Percentiles rank a stretch among this genome's conserved stretches.
Evolutionary conservation across 2,329 filamentous ascomycete genomes (phyloP).

Genomic region (Aspergillus sp.): DNA sequence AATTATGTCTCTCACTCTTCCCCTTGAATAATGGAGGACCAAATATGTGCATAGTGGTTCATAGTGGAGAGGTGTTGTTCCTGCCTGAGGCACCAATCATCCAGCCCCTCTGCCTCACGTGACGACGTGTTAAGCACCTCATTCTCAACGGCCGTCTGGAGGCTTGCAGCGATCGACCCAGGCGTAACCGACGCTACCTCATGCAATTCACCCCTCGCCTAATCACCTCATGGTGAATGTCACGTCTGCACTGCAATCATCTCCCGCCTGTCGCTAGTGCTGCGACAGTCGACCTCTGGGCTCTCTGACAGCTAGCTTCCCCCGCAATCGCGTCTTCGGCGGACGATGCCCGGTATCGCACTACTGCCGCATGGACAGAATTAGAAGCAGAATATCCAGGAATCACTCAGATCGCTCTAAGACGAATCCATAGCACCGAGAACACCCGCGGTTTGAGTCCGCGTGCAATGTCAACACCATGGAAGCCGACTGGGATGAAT

Average conservation of each 20-base stretch:
- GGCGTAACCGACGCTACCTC: not conserved
- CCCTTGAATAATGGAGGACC: not conserved
- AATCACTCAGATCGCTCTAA: not conserved
- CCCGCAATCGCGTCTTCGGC: conserved; percentile 36
- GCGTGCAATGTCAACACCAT: conserved; percentile 30
- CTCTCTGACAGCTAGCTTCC: conserved; percentile 22
- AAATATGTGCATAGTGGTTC: not conserved
- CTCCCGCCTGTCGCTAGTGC: not conserved
- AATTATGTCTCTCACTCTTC: too few relatives aligned
- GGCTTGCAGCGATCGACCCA: not conserved
- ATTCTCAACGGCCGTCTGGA: conserved; percentile 2
- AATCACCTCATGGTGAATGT: not conserved
- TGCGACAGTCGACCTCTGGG: not conserved
- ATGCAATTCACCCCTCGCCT: not conserved
- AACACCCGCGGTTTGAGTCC: conserved; percentile 3
- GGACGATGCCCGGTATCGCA: conserved; percentile 35
- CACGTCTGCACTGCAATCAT: not conserved
- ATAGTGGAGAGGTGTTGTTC: not conserved
- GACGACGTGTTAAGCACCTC: conserved; percentile 11
- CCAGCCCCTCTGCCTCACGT: conserved; percentile 6
- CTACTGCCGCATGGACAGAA: conserved; percentile 32
- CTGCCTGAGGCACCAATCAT: conserved; percentile 1
- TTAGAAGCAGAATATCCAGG: conserved; percentile 13
- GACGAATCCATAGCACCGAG: not conserved
- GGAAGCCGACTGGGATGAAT: conserved; percentile 58